Conservation (phyloP, 2,329 filamentous ascomycete genomes). For the Aureobasidium subglaciale region DNA sequence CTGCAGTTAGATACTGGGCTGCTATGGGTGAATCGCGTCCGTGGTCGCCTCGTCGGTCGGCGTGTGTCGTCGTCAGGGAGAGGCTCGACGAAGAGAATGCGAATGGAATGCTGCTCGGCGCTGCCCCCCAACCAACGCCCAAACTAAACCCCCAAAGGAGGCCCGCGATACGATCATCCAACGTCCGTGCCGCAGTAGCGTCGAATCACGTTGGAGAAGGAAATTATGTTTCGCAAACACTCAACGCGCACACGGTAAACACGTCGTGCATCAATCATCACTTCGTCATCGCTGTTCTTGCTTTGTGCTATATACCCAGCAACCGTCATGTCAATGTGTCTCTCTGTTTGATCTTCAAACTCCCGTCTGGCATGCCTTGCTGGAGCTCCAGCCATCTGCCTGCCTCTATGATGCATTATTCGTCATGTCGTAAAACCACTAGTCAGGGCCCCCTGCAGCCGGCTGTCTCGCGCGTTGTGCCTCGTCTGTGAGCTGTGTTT, state of each 20-base stretch:
- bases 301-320: conserved; percentile 4
- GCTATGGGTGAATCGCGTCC: background rate
- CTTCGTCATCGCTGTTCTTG: background rate
- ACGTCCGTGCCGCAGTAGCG: background rate
- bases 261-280: background rate
- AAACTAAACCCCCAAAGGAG: background rate
- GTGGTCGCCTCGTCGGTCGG: background rate
- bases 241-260: background rate
- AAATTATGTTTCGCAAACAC: conserved; percentile 1
- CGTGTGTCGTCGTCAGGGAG: conserved; percentile 3
- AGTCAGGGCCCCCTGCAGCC: conserved; percentile 11
- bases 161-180: background rate
- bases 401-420: conserved; percentile 3
- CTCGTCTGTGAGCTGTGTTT: background rate
- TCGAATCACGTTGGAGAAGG: conserved; percentile 5
- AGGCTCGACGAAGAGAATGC: background rate
- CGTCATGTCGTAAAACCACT: conserved; percentile 10
- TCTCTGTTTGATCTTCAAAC: background rate
- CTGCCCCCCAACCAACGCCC: conserved; percentile 1
- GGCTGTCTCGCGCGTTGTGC: background rate
- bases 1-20: conserved; percentile 3
- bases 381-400: conserved; percentile 3
- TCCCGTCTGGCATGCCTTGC: background rate
- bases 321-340: background rate
- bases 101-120: conserved; percentile 1